Conservation (phyloP, 2,329 filamentous ascomycete species). For the Neophaeococcomyces mojaviensis region DNA sequence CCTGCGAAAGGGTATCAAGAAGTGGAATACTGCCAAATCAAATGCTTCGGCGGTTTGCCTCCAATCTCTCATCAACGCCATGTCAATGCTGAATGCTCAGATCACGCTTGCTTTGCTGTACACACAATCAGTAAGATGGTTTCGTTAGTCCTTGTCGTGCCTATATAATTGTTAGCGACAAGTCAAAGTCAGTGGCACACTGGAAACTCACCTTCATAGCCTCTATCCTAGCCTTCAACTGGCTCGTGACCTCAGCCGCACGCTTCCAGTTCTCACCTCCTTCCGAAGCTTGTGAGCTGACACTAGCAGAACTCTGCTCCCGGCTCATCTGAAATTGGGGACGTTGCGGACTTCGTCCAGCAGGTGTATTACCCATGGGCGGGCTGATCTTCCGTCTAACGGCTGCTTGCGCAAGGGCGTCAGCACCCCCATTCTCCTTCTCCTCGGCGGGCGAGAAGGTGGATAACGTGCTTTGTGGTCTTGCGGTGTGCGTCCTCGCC, state of each 20-base stretch:
- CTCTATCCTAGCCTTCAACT: conserved; percentile 93
- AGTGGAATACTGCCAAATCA: no score
- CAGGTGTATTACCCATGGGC: conserved; percentile 31
- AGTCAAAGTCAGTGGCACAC: background rate
- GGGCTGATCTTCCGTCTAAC: conserved; percentile 39
- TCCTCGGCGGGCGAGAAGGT: conserved; percentile 56
- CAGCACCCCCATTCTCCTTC: conserved; percentile 57
- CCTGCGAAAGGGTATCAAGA: no score
- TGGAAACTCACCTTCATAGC: conserved; percentile 71
- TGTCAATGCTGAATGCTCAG: background rate
- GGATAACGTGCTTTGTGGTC: conserved; percentile 36
- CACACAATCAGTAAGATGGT: conserved; percentile 16
- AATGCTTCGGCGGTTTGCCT: no score
- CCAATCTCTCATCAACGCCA: background rate
- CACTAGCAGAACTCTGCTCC: conserved; percentile 24
- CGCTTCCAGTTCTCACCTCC: conserved; percentile 91
- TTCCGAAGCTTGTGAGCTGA: conserved; percentile 35
- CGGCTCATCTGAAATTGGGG: conserved; percentile 25
- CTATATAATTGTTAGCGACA: conserved; percentile 23
- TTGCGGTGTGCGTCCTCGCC: conserved; percentile 19
- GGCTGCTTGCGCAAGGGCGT: conserved; percentile 28
- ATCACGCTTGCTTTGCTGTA: background rate
- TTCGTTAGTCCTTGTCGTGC: conserved; percentile 39
- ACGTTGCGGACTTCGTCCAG: conserved; percentile 26
- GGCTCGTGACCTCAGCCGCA: conserved; percentile 94